These are phyloP conservation scores for Botryotinia convoluta DNA, from an alignment of 2,329 filamentous ascomycete species.

Conservation along the genomic window DNA sequence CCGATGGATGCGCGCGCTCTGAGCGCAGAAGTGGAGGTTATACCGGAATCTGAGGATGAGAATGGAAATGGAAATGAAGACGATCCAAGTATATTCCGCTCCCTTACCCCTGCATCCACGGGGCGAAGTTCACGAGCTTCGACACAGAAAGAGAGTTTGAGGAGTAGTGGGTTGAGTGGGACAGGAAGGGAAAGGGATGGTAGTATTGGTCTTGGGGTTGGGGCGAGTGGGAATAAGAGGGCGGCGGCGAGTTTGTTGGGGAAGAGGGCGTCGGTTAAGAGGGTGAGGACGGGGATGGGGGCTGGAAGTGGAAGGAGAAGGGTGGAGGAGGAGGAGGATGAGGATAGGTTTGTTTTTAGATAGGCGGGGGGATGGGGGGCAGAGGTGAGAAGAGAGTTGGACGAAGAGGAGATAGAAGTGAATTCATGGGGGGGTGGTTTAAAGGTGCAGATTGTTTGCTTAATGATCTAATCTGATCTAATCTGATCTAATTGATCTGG, in stretches of 20 bases:
- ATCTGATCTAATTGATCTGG: not conserved
- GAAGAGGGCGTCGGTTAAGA: conserved; percentile 34
- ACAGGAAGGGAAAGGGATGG: no score
- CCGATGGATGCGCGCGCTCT: not conserved
- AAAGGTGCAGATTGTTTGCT: no score
- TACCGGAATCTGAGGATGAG: not conserved
- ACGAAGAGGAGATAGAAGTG: not conserved
- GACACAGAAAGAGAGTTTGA: not conserved
- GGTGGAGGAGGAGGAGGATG: conserved; percentile 37
- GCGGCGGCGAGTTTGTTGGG: conserved; percentile 27
- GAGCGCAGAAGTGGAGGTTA: not conserved
- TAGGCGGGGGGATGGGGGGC: not conserved
- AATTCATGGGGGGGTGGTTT: not conserved
- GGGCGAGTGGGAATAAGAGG: conserved; percentile 26
- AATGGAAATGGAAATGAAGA: not conserved
- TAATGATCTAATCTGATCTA: not conserved
- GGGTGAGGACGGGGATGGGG: conserved; percentile 23
- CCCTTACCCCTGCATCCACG: not conserved
- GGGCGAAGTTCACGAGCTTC: not conserved
- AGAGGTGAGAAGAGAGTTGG: no score
- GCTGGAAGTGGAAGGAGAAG: conserved; percentile 22
- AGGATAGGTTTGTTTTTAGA: conserved; percentile 33
- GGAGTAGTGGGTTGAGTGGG: not conserved
- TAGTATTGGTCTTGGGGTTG: not conserved
- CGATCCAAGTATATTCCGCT: not conserved